Conservation (phyloP, 768 basidiomycete genomes). For the Mycena maculata region DNA sequence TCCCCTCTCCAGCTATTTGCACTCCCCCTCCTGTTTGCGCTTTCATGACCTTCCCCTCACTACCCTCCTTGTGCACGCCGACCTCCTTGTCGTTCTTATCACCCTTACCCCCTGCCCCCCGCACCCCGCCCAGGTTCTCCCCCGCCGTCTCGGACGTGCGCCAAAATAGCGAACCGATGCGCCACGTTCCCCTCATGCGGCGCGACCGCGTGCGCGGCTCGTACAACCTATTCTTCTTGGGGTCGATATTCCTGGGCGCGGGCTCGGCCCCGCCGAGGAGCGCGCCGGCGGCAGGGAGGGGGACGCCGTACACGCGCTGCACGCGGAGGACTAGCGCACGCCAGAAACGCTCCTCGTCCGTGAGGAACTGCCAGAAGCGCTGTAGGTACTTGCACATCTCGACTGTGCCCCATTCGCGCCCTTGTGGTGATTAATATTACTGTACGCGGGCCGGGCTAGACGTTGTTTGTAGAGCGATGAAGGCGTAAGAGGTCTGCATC, state of each 20-base stretch:
- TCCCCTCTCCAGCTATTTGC: too few relatives aligned
- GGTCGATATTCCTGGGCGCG: too few relatives aligned
- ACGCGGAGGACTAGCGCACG: slow-evolving; percentile 80
- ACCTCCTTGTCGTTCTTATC: too few relatives aligned
- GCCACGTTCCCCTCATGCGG: slow-evolving; percentile 95
- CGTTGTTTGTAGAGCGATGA: slow-evolving; percentile 89
- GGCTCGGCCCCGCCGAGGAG: slow-evolving; percentile 53
- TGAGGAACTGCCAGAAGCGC: slow-evolving; percentile 90
- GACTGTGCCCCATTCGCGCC: slow-evolving; percentile 64
- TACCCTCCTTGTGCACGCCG: too few relatives aligned
- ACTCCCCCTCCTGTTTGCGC: too few relatives aligned
- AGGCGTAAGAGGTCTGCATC: slow-evolving; percentile 92
- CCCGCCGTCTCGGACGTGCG: too few relatives aligned
- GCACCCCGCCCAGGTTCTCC: too few relatives aligned
- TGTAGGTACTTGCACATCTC: slow-evolving; percentile 89
- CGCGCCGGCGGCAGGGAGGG: slow-evolving; percentile 63
- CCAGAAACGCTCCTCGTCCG: slow-evolving; percentile 94
- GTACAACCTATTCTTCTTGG: slow-evolving; percentile 62
- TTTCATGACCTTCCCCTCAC: too few relatives aligned
- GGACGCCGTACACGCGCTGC: slow-evolving; percentile 75
- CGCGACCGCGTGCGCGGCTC: slow-evolving; percentile 81
- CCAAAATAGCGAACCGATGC: slow-evolving; percentile 93
- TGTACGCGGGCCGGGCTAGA: slow-evolving; percentile 64
- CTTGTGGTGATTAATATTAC: slow-evolving; percentile 33
- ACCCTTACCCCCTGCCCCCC: too few relatives aligned